Conservation (phyloP, 2,329 filamentous ascomycete genomes). For the Trichoderma atrobrunneum region DNA sequence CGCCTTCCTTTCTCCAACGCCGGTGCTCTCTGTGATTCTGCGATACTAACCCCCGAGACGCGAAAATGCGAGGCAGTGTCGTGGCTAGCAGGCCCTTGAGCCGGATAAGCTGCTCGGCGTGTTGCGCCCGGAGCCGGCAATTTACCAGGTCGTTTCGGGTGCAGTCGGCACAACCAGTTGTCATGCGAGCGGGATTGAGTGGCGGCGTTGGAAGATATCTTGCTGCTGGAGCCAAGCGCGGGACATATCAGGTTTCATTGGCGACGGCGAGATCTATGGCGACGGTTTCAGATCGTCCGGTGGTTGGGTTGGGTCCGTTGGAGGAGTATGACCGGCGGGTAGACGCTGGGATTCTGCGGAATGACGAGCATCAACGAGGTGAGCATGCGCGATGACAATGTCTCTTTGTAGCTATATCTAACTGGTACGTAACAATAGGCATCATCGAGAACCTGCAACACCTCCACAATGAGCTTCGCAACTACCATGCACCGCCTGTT, state of each 20-base stretch:
- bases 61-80: constrained; percentile 23
- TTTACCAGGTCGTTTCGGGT: constrained; percentile 6
- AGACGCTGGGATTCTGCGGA: constrained; percentile 66
- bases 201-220: neutral
- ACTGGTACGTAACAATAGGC: constrained; percentile 44
- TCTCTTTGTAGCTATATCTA: neutral
- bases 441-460: constrained; percentile 89
- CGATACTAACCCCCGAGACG: neutral
- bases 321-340: constrained; percentile 87
- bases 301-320: constrained; percentile 63
- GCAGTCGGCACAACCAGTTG: neutral
- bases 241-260: neutral
- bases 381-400: constrained; percentile 20
- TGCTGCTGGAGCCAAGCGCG: neutral
- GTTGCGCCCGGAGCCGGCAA: neutral
- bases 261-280: constrained; percentile 28
- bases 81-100: constrained; percentile 19
- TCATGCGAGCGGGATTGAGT: neutral
- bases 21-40: neutral
- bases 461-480: constrained; percentile 75
- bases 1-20: neutral
- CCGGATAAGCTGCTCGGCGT: constrained; percentile 21
- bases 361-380: constrained; percentile 92
- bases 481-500: constrained; percentile 72
- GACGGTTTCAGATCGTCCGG: constrained; percentile 26